A percentile compares a stretch with the other conserved stretches of the same genome.
Evolutionary conservation across 2,329 filamentous ascomycete species (phyloP).

Genomic region (Bipolaris oryzae): DNA sequence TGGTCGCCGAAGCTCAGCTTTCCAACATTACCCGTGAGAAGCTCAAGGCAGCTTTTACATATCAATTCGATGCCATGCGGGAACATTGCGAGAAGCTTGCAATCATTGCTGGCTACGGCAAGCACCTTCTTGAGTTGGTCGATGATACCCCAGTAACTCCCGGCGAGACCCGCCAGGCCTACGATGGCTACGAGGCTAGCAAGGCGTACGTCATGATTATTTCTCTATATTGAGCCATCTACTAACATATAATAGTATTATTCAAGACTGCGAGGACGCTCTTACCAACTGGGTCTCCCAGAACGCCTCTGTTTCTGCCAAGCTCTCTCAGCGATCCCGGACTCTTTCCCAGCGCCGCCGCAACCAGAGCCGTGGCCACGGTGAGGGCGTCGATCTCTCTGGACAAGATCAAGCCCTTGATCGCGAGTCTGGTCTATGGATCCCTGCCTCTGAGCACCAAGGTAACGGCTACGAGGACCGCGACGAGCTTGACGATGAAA

Average conservation of each 20-base stretch:
- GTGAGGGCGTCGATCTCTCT: conserved; percentile 80
- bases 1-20: conserved; percentile 95
- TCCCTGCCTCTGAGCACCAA: conserved; percentile 72
- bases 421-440: conserved; percentile 79
- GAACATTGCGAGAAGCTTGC: conserved; percentile 99
- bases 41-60: conserved; percentile 96
- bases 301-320: conserved; percentile 85
- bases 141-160: conserved; percentile 97
- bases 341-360: conserved; percentile 81
- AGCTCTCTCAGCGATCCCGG: conserved; percentile 84
- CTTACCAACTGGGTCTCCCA: conserved; percentile 96
- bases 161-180: conserved; percentile 92
- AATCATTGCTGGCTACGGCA: conserved; percentile 96
- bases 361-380: conserved; percentile 67
- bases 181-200: conserved; percentile 97
- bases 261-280: conserved; percentile 97
- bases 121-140: conserved; percentile 95
- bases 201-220: conserved; percentile 65
- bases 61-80: conserved; percentile 96
- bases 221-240: not conserved
- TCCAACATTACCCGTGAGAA: conserved; percentile 99
- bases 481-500: conserved; percentile 65
- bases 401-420: conserved; percentile 81
- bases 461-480: conserved; percentile 68
- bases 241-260: conserved; percentile 66